These are phyloP conservation scores for Amaranthus tricolor DNA, from an alignment of 179 eudicot species.

Conservation along the genomic window DNA sequence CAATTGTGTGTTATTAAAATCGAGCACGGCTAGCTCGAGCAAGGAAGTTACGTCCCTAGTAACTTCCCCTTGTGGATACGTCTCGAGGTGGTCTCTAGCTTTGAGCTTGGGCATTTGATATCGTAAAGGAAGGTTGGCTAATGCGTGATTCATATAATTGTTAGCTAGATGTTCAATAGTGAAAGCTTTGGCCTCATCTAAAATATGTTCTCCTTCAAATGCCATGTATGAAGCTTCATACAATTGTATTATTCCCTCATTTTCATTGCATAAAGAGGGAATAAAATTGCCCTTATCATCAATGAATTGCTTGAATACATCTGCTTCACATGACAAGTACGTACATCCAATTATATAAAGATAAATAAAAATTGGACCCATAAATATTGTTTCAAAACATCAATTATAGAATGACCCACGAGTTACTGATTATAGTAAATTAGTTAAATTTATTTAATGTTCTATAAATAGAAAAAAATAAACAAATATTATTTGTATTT, in stretches of 20 bases:
- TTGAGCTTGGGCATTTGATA: conserved; percentile 7
- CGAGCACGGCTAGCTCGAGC: conserved; percentile 37
- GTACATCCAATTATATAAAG: background rate
- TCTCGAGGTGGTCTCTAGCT: conserved; percentile 5
- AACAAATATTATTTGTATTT: too few relatives aligned
- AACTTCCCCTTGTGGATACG: background rate
- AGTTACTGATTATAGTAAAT: too few relatives aligned
- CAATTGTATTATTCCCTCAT: conserved; percentile 28
- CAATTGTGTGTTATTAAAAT: conserved; percentile 36
- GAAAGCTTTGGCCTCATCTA: conserved; percentile 14
- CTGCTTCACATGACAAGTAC: background rate
- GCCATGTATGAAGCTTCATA: conserved; percentile 46
- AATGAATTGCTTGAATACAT: conserved; percentile 13
- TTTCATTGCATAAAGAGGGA: conserved; percentile 10
- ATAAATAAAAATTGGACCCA: background rate
- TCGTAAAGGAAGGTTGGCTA: conserved; percentile 6
- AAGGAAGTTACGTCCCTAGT: background rate
- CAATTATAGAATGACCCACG: too few relatives aligned
- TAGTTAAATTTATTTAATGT: too few relatives aligned
- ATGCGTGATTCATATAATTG: background rate
- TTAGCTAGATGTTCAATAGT: background rate
- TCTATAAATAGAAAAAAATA: too few relatives aligned
- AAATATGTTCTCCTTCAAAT: conserved; percentile 16
- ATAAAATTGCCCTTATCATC: conserved; percentile 11
- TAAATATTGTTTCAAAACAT: too few relatives aligned